Evolutionary conservation across 768 basidiomycete species (phyloP).

Genomic region (Tulasnella sp.): DNA sequence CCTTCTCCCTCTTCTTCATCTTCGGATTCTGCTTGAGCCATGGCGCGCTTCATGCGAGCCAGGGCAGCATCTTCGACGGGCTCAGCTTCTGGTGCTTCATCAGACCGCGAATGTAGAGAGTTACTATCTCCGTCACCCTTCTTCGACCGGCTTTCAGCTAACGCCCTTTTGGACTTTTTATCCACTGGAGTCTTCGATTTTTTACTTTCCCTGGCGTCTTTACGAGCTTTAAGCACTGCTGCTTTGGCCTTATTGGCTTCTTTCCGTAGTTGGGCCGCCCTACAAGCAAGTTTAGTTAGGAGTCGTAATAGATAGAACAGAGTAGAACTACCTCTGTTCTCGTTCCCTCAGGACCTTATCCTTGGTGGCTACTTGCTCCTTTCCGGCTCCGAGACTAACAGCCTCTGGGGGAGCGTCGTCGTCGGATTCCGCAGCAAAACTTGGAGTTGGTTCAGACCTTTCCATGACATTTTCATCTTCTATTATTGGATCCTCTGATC

Average conservation of each 20-base stretch:
- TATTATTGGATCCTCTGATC: background rate
- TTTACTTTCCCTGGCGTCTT: background rate
- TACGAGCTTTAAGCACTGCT: background rate
- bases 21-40: background rate
- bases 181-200: background rate
- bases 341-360: background rate
- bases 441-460: background rate
- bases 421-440: background rate
- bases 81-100: background rate
- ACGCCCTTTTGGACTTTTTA: background rate
- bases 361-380: background rate
- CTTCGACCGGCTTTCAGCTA: background rate
- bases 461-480: background rate
- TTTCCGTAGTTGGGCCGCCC: background rate
- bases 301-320: background rate
- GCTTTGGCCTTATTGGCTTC: background rate
- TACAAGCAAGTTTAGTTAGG: background rate
- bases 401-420: conserved; percentile 5
- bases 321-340: background rate
- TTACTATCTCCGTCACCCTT: background rate
- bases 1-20: background rate
- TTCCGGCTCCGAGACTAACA: background rate
- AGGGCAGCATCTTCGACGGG: background rate
- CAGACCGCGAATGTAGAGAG: background rate
- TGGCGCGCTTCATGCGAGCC: background rate